These are phyloP conservation scores for Phytophthora sp. DNA, from an alignment of 352 stramenopile genomes.

Conservation along the genomic window DNA sequence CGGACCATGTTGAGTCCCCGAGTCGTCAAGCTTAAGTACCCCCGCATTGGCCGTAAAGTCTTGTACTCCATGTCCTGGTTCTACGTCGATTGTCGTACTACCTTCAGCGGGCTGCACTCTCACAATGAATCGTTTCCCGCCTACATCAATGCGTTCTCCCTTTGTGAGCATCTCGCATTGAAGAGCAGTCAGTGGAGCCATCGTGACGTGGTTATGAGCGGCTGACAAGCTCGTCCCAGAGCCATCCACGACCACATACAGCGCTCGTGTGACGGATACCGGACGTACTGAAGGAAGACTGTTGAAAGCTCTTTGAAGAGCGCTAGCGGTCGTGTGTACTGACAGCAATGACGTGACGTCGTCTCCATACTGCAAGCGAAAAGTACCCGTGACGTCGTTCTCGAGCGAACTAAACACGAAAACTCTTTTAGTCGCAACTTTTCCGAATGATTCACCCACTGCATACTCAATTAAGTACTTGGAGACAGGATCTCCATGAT, in stretches of 20 bases:
- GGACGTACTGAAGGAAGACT: conserved; percentile 56
- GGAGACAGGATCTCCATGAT: conserved; percentile 41
- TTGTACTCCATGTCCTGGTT: conserved; percentile 36
- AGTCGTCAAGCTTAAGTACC: conserved; percentile 51
- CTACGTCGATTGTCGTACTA: conserved; percentile 50
- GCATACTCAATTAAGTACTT: conserved; percentile 75
- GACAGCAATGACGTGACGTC: conserved; percentile 51
- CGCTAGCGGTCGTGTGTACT: conserved; percentile 53
- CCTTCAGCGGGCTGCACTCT: conserved; percentile 45
- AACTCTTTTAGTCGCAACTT: conserved; percentile 52
- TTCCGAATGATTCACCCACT: conserved; percentile 54
- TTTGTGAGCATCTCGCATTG: conserved; percentile 48
- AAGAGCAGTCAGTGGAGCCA: conserved; percentile 38
- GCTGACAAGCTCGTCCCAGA: background rate
- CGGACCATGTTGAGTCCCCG: conserved; percentile 45
- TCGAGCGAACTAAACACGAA: conserved; percentile 48
- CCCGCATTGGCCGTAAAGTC: conserved; percentile 38
- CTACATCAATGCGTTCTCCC: conserved; percentile 46
- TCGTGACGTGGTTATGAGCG: conserved; percentile 55
- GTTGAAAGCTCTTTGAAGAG: conserved; percentile 44
- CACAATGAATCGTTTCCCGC: conserved; percentile 46
- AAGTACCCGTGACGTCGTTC: conserved; percentile 70
- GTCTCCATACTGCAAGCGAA: conserved; percentile 72
- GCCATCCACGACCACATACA: conserved; percentile 58
- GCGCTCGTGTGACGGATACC: conserved; percentile 48